Evolutionary conservation across 108 stramenopile species (phyloP).

Genomic region (Craspedostauros australis): DNA sequence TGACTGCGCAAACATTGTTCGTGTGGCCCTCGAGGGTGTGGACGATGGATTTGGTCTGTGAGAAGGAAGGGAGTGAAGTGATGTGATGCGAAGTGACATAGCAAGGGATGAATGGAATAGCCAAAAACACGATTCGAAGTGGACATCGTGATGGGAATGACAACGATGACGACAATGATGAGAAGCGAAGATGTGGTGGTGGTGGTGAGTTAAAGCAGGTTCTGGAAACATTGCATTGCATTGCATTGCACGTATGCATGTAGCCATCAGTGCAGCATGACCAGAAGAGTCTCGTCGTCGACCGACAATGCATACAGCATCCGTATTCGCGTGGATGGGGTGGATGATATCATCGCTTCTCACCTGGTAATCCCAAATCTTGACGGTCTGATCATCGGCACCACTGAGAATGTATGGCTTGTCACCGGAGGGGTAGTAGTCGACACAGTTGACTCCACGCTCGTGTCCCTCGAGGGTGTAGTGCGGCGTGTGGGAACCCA

Average conservation of each 20-base stretch:
- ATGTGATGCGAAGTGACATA: neutral
- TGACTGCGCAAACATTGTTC: slow-evolving; percentile 95
- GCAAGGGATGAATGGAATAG: neutral
- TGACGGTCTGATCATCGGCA: slow-evolving; percentile 96
- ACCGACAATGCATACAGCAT: too few relatives aligned
- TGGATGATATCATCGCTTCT: too few relatives aligned
- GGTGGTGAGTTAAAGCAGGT: too few relatives aligned
- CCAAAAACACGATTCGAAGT: neutral
- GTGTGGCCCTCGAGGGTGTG: slow-evolving; percentile 97
- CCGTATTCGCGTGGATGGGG: too few relatives aligned
- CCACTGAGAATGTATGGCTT: slow-evolving; percentile 98
- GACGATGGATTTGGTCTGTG: slow-evolving; percentile 84
- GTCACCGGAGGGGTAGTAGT: slow-evolving; percentile 99
- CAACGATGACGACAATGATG: too few relatives aligned
- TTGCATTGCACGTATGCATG: too few relatives aligned
- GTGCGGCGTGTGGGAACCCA: slow-evolving; percentile 85
- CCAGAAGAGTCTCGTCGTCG: too few relatives aligned
- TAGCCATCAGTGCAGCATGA: too few relatives aligned
- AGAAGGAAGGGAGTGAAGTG: slow-evolving; percentile 2
- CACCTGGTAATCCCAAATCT: slow-evolving; percentile 94
- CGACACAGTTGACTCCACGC: slow-evolving; percentile 96
- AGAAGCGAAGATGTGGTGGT: too few relatives aligned
- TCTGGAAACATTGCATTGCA: too few relatives aligned
- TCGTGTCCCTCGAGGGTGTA: slow-evolving; percentile 99
- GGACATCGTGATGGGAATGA: neutral